Evolutionary conservation across 2,329 filamentous ascomycete species (phyloP), one percentile per base, ranked within the genome.

Genomic region (Exophiala oligosperma): DNA sequence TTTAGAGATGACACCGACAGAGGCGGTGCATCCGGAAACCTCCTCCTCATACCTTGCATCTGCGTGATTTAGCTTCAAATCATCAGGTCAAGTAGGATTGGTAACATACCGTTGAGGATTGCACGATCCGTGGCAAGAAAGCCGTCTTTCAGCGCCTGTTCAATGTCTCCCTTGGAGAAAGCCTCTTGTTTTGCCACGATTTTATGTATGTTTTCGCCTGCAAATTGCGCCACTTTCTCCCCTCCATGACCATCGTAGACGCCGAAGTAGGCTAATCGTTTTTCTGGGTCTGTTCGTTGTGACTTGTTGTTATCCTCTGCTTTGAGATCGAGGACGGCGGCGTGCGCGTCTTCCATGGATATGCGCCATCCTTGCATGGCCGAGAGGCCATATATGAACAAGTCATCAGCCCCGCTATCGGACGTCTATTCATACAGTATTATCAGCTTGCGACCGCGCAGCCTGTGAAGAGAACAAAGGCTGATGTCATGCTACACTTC

Each of bases 331-430:
- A 99, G 89, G 52, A 97, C 80, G 56, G 90, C 84, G 62, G 90
- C 91, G 79, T 99, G 94, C 64, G 94, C 87, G 74, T 99, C 94
- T 76, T 99, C 94, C 94, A 99, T 99, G 81, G 91, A 96, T 79
- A 99, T 97, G 79, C 94, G 90, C 94, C 94, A 99, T 81, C 94
- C 94, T 79, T 99, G 94, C 94, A 99, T 99, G 77, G 92, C 92
- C 66, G 94, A 99, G 66, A 97, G 87, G 72, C 94, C 94, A 76
- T 90, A 99, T 73, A 94, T 78, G 73, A 96, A 86, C 73, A 91
- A 88, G 66, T 96, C 92, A 90, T 97, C 92, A 79, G 91, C 87
- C 77, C 92, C 92, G 73, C 87, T 87, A 74, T 89, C 87, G 71
- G 94, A 99, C 78, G 87, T 82, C 94, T 97, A 70, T 52, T 24